Base-by-base conservation (phyloP, 2,329 filamentous ascomycete genomes). In the Sordariomycetes sp. region DNA sequence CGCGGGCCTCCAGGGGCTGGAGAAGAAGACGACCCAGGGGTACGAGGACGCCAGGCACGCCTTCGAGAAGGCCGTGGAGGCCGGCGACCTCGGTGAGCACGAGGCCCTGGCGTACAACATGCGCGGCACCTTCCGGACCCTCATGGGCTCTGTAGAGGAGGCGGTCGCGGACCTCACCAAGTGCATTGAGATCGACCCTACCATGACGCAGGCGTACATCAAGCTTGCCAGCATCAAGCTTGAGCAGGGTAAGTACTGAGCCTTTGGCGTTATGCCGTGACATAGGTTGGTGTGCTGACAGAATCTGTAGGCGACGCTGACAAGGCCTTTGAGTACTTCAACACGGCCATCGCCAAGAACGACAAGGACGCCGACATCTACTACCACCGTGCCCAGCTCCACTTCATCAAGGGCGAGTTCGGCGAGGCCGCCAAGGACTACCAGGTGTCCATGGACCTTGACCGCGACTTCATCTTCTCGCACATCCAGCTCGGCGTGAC, bases 401-500 rank as follows among this genome's bases (percentile, higher is more conserved):
- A 96, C 76, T 99, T 99, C 75, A 97, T 99, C 72, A 89, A 96
- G 65, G 85, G 86, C 58, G 92, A 97, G 69, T 95, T 95, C 64
- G 84, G 86, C 58, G 89, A 95, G 64, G 94, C 94, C 4, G 91
- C 94, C 60, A 96, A 95, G 76, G 94, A 99, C 75, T 99, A 99
- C 76, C 94, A 99, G 72, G 96, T 95, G 76, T 97, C 94, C 2
- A 99, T 99, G 66, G 94, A 99, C 65, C 81, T 99, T 34, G 94
- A 99, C 76, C 82, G 84, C 64, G 85, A 89, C 64, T 99, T 99
- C 73, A 99, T 99, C 76, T 99, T 96, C 81, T 97, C 92, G 8
- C 94, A 99, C 75, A 99, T 99, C 67, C 94, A 99, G 74, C 88
- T 99, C 51, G 94, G 94, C 70, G 94, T 99, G 56, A 99, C 94